These are phyloP conservation scores for Malus sieversii DNA, from an alignment of 306 rosid genomes.

Conservation along the genomic window DNA sequence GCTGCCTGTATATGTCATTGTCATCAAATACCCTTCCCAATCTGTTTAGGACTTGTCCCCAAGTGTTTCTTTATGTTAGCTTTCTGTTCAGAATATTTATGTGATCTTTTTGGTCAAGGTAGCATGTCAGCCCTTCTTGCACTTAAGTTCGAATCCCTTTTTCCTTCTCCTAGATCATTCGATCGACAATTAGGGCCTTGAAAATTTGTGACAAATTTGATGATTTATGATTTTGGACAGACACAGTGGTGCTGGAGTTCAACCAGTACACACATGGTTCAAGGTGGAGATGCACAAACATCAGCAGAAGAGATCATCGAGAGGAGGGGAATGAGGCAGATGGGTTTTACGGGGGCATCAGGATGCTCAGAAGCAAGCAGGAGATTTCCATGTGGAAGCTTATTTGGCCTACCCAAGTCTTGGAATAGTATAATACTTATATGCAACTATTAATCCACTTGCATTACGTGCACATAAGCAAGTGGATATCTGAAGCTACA, in stretches of 20 bases:
- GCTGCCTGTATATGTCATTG: too few species aligned
- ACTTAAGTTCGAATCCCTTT: too few species aligned
- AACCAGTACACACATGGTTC: slow-evolving; percentile 78
- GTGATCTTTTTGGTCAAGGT: neutral
- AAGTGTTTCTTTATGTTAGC: too few species aligned
- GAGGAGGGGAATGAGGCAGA: slow-evolving; percentile 84
- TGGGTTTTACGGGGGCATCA: slow-evolving; percentile 86
- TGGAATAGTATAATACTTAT: slow-evolving; percentile 38
- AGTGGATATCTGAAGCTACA: neutral
- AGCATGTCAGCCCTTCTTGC: too few species aligned
- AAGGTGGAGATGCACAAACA: slow-evolving; percentile 59
- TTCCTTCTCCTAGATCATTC: neutral
- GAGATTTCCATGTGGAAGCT: slow-evolving; percentile 67
- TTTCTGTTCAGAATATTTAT: too few species aligned
- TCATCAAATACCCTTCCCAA: too few species aligned
- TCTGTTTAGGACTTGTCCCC: too few species aligned
- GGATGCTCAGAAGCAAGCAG: slow-evolving; percentile 44
- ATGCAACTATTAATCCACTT: neutral
- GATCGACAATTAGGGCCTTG: neutral
- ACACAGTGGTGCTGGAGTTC: slow-evolving; percentile 81
- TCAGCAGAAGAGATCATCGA: slow-evolving; percentile 62
- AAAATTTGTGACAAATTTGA: neutral
- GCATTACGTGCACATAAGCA: neutral
- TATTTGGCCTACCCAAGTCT: slow-evolving; percentile 70
- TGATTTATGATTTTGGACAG: slow-evolving; percentile 25